These are phyloP conservation scores for Aspergillus bridgeri DNA, from an alignment of 495 filamentous ascomycete genomes.

Conservation along the genomic window DNA sequence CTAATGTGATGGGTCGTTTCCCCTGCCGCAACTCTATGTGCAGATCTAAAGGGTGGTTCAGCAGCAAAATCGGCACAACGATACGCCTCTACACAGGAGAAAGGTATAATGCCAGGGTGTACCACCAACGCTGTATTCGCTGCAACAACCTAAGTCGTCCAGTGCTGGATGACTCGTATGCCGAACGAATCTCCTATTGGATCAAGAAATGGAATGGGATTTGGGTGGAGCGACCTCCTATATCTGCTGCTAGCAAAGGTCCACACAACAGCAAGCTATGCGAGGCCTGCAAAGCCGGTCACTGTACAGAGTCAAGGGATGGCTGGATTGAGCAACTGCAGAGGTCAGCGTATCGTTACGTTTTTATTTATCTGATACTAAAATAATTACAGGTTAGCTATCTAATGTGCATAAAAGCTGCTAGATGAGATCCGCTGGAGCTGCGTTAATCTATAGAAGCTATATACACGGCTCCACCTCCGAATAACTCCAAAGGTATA, in stretches of 20 bases:
- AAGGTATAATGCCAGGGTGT: slow-evolving; percentile 46
- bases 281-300: slow-evolving; percentile 48
- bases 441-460: no score
- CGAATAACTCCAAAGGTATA: no score
- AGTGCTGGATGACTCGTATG: slow-evolving; percentile 36
- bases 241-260: slow-evolving; percentile 24
- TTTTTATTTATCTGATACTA: no score
- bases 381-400: no score
- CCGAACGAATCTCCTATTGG: slow-evolving; percentile 48
- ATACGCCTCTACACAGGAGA: slow-evolving; percentile 39
- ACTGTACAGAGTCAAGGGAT: slow-evolving; percentile 27
- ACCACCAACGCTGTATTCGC: slow-evolving; percentile 39
- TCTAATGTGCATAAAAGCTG: no score
- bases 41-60: slow-evolving; percentile 26
- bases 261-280: slow-evolving; percentile 43
- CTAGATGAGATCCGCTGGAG: no score
- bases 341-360: no score
- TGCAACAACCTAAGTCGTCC: slow-evolving; percentile 33
- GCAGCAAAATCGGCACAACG: slow-evolving; percentile 40
- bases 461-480: no score
- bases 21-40: slow-evolving; percentile 17
- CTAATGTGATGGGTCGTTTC: slow-evolving; percentile 31
- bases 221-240: slow-evolving; percentile 24
- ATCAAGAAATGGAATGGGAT: slow-evolving; percentile 49
- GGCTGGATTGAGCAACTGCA: no score